Conservation (phyloP, 2,329 filamentous ascomycete genomes). For the Diaporthe helianthi region DNA sequence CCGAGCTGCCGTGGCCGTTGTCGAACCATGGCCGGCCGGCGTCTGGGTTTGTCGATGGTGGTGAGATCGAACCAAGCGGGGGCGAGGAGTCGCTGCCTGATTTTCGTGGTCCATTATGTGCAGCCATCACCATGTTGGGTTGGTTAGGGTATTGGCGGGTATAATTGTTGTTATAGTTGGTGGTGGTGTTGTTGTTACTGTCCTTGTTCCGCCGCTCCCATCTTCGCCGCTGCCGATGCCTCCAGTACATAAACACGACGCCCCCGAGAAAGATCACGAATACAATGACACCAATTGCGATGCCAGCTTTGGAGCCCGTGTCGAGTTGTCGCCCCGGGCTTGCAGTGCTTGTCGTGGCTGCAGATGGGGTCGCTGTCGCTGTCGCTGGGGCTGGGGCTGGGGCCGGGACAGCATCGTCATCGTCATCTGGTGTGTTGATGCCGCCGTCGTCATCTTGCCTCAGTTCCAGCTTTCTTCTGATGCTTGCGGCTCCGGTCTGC, state of each 20-base stretch:
- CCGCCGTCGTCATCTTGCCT: conserved; percentile 16
- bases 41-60: conserved; percentile 5
- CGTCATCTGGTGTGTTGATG: conserved; percentile 17
- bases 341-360: background rate
- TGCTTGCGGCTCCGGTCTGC: background rate
- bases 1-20: conserved; percentile 18
- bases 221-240: background rate
- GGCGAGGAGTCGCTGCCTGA: conserved; percentile 1
- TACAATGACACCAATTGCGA: conserved; percentile 23
- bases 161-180: background rate
- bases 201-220: conserved; percentile 2
- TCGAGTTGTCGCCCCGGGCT: background rate
- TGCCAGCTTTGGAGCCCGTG: background rate
- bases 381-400: background rate
- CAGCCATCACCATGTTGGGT: background rate
- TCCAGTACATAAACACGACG: conserved; percentile 13
- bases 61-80: conserved; percentile 2
- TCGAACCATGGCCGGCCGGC: conserved; percentile 14
- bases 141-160: background rate
- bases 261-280: background rate
- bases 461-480: background rate
- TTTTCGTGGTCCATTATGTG: background rate
- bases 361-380: conserved; percentile 9
- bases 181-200: background rate
- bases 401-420: background rate